Evolutionary conservation across 2,329 filamentous ascomycete species (phyloP).

Genomic region (Blastomyces emzantsi): DNA sequence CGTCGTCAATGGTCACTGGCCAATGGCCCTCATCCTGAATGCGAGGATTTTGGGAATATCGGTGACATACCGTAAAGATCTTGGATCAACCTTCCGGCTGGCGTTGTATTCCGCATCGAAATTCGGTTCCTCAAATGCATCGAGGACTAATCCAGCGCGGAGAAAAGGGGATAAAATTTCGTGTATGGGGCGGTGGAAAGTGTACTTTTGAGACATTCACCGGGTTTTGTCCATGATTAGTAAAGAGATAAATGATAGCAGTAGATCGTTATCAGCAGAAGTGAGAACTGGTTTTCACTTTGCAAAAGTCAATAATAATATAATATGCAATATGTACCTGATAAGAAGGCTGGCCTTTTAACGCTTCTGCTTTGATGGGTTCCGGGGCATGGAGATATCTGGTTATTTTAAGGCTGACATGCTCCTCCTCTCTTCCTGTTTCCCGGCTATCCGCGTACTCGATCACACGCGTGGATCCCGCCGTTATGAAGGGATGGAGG

Average conservation of each 20-base stretch:
- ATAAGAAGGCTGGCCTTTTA: slow-evolving; percentile 27
- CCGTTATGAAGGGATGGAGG: slow-evolving; percentile 45
- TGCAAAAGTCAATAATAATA: background rate
- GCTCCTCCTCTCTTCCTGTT: slow-evolving; percentile 31
- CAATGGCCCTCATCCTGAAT: slow-evolving; percentile 27
- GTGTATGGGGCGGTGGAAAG: slow-evolving; percentile 41
- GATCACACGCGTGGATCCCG: slow-evolving; percentile 33
- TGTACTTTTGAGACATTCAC: slow-evolving; percentile 18
- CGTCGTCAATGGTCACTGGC: slow-evolving; percentile 16
- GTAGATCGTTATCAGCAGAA: background rate
- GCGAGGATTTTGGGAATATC: slow-evolving; percentile 18
- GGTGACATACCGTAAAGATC: slow-evolving; percentile 13
- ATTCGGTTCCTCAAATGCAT: slow-evolving; percentile 41
- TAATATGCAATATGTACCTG: slow-evolving; percentile 23
- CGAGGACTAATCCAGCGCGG: slow-evolving; percentile 35
- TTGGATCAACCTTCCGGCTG: slow-evolving; percentile 7
- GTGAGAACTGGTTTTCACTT: background rate
- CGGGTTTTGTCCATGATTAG: background rate
- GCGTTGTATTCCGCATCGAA: slow-evolving; percentile 29
- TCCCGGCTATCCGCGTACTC: slow-evolving; percentile 30
- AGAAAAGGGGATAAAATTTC: slow-evolving; percentile 41
- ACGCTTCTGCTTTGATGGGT: slow-evolving; percentile 32
- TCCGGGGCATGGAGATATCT: slow-evolving; percentile 39
- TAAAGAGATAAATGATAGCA: background rate
- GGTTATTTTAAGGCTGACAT: slow-evolving; percentile 32